Evolutionary conservation across 805 yeast genomes (phyloP), one percentile per base, ranked within the genome.

Genomic region (Candida argentea): DNA sequence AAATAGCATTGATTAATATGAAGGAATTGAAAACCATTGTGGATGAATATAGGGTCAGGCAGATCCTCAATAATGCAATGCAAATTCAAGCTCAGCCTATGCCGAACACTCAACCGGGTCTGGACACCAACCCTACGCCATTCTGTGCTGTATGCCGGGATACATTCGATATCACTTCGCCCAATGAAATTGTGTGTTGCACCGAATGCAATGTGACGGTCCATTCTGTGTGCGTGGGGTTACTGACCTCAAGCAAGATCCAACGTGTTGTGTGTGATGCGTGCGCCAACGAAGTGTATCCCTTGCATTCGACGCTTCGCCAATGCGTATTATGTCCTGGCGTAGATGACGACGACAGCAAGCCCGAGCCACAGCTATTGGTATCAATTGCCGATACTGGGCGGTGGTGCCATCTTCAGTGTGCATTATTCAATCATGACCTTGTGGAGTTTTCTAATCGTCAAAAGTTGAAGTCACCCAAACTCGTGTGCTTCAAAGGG

Each of bases 331-430:
- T 85, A n/a, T 86, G 95, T 49, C 46, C 52, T 3, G 28, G 38
- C 22, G 64, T 65, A 1, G n/a, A n/a, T n/a, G n/a, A n/a, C n/a
- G n/a, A n/a, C n/a, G n/a, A n/a, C n/a, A n/a, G n/a, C n/a, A n/a
- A n/a, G n/a, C n/a, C n/a, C n/a, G 51, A 51, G 17, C 76, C 82
- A 0, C 87, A 79, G 40, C 82, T 75, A 17, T 48, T 84, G 40
- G 80, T 81, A 42, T 63, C 84, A n/a, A 73, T 91, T 0, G 39
- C 45, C 4, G 69, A 64, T 31, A 37, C 57, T 1, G 82, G 82
- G 1, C 61, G 65, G 32, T 86, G 95, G 95, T 73, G 76, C 19
- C 95, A 86, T 56, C 55, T 78, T 3, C 35, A 70, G 3, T 86
- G 96, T 52, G 76, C 87, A 0, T 27, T 80, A 0, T 75, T 76